Evolutionary conservation across 2,329 filamentous ascomycete genomes (phyloP).

Genomic region (Fonsecaea pugnacius): DNA sequence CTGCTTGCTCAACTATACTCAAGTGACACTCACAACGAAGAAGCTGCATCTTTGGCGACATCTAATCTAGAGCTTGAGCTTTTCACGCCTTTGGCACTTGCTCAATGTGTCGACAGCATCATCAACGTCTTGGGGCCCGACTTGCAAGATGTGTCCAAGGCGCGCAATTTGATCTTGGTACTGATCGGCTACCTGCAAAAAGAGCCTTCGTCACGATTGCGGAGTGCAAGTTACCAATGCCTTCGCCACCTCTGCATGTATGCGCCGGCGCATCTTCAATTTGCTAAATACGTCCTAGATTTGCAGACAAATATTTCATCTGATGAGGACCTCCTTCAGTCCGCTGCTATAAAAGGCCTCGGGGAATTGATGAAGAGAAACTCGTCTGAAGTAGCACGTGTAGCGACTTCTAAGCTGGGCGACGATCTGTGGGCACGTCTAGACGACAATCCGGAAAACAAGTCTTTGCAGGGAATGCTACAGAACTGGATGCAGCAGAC

Average conservation of each 20-base stretch:
- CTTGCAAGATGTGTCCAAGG: slow-evolving; percentile 87
- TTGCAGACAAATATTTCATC: slow-evolving; percentile 79
- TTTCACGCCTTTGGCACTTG: slow-evolving; percentile 79
- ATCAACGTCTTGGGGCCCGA: slow-evolving; percentile 97
- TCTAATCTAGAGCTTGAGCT: slow-evolving; percentile 90
- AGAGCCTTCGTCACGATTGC: slow-evolving; percentile 71
- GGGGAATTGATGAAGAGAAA: slow-evolving; percentile 95
- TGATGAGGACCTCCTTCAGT: slow-evolving; percentile 69
- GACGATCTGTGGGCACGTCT: slow-evolving; percentile 90
- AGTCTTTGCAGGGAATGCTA: slow-evolving; percentile 83
- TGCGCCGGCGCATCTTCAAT: slow-evolving; percentile 83
- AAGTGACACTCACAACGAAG: slow-evolving; percentile 85
- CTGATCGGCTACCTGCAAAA: slow-evolving; percentile 81
- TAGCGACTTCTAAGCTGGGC: slow-evolving; percentile 78
- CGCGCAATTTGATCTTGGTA: slow-evolving; percentile 87
- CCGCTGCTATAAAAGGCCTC: slow-evolving; percentile 82
- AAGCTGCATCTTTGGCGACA: slow-evolving; percentile 76
- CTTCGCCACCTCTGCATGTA: slow-evolving; percentile 91
- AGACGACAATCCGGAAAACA: slow-evolving; percentile 74
- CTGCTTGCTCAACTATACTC: slow-evolving; percentile 94
- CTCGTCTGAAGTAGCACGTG: slow-evolving; percentile 77
- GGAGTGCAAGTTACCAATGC: slow-evolving; percentile 78
- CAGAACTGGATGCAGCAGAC: slow-evolving; percentile 93
- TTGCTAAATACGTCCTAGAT: slow-evolving; percentile 78
- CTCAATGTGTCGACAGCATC: slow-evolving; percentile 87